These are phyloP conservation scores for Trichoderma hamatum DNA, from an alignment of 2,329 filamentous ascomycete genomes.

Conservation along the genomic window DNA sequence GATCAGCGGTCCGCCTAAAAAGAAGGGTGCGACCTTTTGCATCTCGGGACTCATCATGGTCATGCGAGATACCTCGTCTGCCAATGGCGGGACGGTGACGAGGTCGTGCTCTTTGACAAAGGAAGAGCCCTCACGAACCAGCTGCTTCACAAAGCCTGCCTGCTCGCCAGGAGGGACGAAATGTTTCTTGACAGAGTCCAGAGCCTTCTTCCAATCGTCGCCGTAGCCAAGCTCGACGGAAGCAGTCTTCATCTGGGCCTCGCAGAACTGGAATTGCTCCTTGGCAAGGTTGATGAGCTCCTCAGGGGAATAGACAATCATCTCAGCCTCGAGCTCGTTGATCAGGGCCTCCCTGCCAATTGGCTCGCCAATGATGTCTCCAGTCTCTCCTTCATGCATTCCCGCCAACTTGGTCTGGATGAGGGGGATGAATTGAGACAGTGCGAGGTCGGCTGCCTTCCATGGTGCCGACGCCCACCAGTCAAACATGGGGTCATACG, in stretches of 20 bases:
- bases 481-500: constrained; percentile 59
- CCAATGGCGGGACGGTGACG: constrained; percentile 57
- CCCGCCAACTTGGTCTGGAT: constrained; percentile 51
- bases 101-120: constrained; percentile 59
- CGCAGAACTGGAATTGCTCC: constrained; percentile 58
- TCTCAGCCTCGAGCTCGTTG: constrained; percentile 56
- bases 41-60: constrained; percentile 57
- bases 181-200: constrained; percentile 59
- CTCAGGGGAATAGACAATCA: constrained; percentile 61
- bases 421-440: constrained; percentile 42
- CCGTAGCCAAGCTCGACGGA: constrained; percentile 52
- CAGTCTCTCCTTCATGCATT: constrained; percentile 46
- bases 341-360: constrained; percentile 56
- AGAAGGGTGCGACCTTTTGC: constrained; percentile 62
- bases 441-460: constrained; percentile 40
- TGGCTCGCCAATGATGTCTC: constrained; percentile 60
- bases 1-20: constrained; percentile 58
- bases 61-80: constrained; percentile 57
- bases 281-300: constrained; percentile 56
- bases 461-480: constrained; percentile 59
- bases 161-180: constrained; percentile 59
- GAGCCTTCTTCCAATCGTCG: constrained; percentile 54
- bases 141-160: constrained; percentile 53
- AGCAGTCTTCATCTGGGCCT: constrained; percentile 56
- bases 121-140: constrained; percentile 54